These are phyloP conservation scores for Iberis amara DNA, from an alignment of 441 rosid species.

Conservation along the genomic window DNA sequence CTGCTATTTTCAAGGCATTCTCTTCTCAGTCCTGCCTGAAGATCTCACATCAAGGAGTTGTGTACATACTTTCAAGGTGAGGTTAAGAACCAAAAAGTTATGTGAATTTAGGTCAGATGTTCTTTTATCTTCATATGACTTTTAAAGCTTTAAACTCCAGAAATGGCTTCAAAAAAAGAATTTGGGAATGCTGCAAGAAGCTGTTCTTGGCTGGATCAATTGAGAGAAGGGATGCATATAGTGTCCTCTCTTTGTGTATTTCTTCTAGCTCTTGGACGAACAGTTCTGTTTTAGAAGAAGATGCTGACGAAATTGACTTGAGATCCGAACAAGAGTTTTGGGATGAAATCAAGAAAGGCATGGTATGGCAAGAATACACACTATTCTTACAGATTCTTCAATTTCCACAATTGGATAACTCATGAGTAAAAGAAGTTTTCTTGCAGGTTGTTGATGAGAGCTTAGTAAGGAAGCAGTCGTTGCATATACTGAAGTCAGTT, in stretches of 20 bases:
- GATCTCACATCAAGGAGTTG: slow-evolving; percentile 40
- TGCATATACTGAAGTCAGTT: slow-evolving; percentile 63
- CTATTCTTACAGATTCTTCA: slow-evolving; percentile 17
- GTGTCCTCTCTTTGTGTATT: slow-evolving; percentile 60
- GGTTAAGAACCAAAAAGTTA: slow-evolving; percentile 13
- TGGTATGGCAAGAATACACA: slow-evolving; percentile 45
- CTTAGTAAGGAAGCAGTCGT: slow-evolving; percentile 80
- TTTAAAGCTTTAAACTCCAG: slow-evolving; percentile 41
- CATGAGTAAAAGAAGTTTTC: slow-evolving; percentile 7
- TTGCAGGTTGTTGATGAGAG: slow-evolving; percentile 75
- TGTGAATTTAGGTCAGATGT: neutral
- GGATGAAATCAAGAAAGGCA: slow-evolving; percentile 85
- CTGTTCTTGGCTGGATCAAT: slow-evolving; percentile 67
- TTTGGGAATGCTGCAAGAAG: slow-evolving; percentile 77
- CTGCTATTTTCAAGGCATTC: slow-evolving; percentile 64
- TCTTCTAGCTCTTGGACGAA: slow-evolving; percentile 41
- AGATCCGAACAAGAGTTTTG: slow-evolving; percentile 65
- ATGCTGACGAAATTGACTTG: slow-evolving; percentile 50
- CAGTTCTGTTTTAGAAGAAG: slow-evolving; percentile 32
- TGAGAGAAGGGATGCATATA: slow-evolving; percentile 92
- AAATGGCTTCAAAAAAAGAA: slow-evolving; percentile 49
- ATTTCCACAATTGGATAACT: slow-evolving; percentile 19
- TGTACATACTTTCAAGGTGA: slow-evolving; percentile 52
- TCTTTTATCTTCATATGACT: neutral
- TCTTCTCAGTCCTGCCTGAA: slow-evolving; percentile 34